Base-by-base conservation (phyloP, 331 rosid genomes). In the Malus hybrid region DNA sequence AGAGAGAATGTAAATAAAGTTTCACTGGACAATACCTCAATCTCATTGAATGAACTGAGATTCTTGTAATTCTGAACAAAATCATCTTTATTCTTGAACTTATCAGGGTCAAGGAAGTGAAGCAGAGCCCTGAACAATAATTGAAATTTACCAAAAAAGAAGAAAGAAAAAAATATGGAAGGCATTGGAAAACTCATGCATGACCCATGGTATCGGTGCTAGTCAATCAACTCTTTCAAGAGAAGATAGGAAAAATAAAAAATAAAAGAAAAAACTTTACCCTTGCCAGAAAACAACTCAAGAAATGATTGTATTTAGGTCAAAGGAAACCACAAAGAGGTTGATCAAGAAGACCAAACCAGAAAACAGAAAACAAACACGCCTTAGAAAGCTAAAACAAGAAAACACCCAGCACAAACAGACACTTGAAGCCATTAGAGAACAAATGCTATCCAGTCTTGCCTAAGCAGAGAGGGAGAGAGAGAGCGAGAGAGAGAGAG, bases 41-140 rank as follows among this genome's bases (percentile, higher is more conserved):
- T 95, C 83, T 95, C 99, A 84, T 95, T 89, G 76, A 95, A 95
- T 10, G 97, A 95, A 88, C 99, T 95, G 70, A 92, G 93, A 81
- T 95, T 95, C 92, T 95, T 95, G 83, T 95, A 95, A 83, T 88
- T 95, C 71, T 95, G 97, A 68, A 95, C 89, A 86, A 95, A 95
- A 46, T 95, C 99, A 76, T 95, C 99, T 85, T 90, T 95, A 82
- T 83, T 92, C 76, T 81, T 92, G 88, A 95, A 95, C 88, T 95
- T 92, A 67, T 84, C 87, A 54, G 81, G 80, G 84, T 95, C 99
- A 29, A 95, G 97, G 80, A 95, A 95, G 87, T 95, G 99, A 69
- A 95, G 97, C 85, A 95, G 83, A 79, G 99, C 99, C 99, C 99
- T 95, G 29, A 59, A 72, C 8, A 36, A 60, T 36, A 55, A 6